Evolutionary conservation across 2,329 filamentous ascomycete species (phyloP).

Genomic region (Fusarium hostae): DNA sequence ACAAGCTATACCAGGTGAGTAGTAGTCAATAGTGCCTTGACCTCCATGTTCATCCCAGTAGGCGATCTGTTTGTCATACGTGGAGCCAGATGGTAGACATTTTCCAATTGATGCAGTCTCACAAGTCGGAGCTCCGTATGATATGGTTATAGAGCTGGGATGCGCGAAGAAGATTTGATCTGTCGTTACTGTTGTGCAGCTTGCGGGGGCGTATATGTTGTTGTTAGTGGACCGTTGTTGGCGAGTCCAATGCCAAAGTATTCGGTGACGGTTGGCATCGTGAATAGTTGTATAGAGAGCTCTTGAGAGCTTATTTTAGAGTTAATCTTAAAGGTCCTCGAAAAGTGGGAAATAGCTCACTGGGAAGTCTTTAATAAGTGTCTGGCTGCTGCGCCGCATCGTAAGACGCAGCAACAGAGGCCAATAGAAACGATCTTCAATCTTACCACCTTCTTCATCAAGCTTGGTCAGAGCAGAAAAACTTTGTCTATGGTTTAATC

Average conservation of each 20-base stretch:
- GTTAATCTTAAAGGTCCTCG: fast-evolving
- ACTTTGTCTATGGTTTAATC: no score
- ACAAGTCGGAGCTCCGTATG: constrained; percentile 22
- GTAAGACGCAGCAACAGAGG: not conserved
- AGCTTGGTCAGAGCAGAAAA: no score
- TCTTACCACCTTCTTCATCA: no score
- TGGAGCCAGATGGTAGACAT: constrained; percentile 39
- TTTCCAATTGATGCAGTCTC: constrained; percentile 1
- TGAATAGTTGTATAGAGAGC: not conserved
- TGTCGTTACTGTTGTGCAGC: constrained; percentile 29
- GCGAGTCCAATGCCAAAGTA: constrained; percentile 35
- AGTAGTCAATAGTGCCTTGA: constrained; percentile 23
- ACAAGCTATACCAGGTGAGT: constrained; percentile 42
- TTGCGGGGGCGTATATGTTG: constrained; percentile 42
- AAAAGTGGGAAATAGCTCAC: not conserved
- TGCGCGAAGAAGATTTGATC: constrained; percentile 11
- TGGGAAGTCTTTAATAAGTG: no score
- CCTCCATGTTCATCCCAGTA: not conserved
- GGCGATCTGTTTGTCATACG: constrained; percentile 6
- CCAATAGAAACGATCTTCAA: no score
- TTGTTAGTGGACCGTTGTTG: constrained; percentile 47
- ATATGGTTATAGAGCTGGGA: not conserved
- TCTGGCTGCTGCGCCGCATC: not conserved
- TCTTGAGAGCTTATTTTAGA: not conserved
- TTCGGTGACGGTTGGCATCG: constrained; percentile 41